Evolutionary conservation across 1,139 yeast species (phyloP).

Genomic region (Arxiozyma heterogenica): DNA sequence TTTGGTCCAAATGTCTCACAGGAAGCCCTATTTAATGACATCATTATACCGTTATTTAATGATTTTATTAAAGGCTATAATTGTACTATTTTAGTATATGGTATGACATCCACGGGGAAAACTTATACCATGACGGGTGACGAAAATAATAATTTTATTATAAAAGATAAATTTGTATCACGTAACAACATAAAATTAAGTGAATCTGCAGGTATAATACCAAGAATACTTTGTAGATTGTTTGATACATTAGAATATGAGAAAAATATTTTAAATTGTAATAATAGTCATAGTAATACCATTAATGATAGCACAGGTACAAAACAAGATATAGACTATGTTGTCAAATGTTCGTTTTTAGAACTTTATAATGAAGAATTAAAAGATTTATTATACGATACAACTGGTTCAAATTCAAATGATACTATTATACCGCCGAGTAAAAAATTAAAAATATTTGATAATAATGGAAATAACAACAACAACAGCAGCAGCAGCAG

Average conservation of each 20-base stretch:
- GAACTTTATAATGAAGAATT: slow-evolving; percentile 70
- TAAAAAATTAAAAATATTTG: slow-evolving; percentile 45
- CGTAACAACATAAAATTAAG: slow-evolving; percentile 36
- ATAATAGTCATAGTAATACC: slow-evolving; percentile 13
- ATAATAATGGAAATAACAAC: slow-evolving; percentile 29
- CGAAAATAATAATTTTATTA: slow-evolving; percentile 20
- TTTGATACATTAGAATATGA: slow-evolving; percentile 37
- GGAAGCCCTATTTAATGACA: slow-evolving; percentile 44
- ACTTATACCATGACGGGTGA: slow-evolving; percentile 76
- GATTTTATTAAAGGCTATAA: slow-evolving; percentile 64
- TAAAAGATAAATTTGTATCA: neutral
- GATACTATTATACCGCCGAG: slow-evolving; percentile 4
- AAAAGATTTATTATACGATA: slow-evolving; percentile 48
- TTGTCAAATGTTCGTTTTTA: slow-evolving; percentile 60
- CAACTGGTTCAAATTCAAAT: slow-evolving; percentile 2
- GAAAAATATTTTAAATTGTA: neutral
- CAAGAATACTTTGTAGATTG: slow-evolving; percentile 49
- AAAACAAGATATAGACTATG: slow-evolving; percentile 34
- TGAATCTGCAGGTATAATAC: slow-evolving; percentile 60
- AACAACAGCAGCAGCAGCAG: neutral
- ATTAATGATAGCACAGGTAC: neutral
- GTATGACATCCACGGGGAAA: slow-evolving; percentile 76
- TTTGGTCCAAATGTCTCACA: slow-evolving; percentile 70
- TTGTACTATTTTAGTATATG: slow-evolving; percentile 68
- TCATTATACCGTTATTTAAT: slow-evolving; percentile 56